A percentile compares a stretch with the other conserved stretches of the same genome.
Evolutionary conservation across 2,329 filamentous ascomycete species (phyloP).

Genomic region (Phyllosticta citribraziliensis): DNA sequence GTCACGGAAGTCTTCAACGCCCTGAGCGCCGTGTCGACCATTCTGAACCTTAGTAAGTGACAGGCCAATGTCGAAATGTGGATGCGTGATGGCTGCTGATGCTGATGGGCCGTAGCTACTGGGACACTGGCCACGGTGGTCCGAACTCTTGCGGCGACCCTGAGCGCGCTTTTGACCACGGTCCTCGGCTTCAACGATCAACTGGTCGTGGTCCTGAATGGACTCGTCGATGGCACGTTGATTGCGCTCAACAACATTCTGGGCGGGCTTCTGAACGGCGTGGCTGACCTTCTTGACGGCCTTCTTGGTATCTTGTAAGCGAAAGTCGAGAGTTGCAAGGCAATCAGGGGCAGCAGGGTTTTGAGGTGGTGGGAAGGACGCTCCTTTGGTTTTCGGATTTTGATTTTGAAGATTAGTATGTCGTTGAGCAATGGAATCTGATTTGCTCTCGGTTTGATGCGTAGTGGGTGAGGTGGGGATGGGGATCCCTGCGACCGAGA

Average conservation of each 20-base stretch:
- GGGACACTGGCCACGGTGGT: background rate
- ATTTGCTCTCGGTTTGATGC: background rate
- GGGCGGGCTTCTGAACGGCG: background rate
- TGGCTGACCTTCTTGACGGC: background rate
- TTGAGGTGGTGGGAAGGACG: too few species aligned
- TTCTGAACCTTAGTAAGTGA: too few species aligned
- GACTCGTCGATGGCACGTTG: background rate
- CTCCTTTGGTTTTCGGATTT: too few species aligned
- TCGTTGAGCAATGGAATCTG: background rate
- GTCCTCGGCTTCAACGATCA: too few species aligned
- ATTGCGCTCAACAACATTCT: background rate
- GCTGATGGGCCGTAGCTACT: background rate
- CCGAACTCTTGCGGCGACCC: background rate
- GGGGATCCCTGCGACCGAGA: background rate
- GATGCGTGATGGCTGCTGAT: background rate
- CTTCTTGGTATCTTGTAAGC: background rate
- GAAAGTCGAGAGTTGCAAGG: too few species aligned
- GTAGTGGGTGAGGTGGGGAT: background rate
- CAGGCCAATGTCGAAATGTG: too few species aligned
- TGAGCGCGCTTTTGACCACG: background rate
- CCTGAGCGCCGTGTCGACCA: too few species aligned
- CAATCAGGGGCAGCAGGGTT: too few species aligned
- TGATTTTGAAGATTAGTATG: too few species aligned
- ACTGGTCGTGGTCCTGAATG: background rate
- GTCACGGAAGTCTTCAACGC: too few species aligned